Conservation (phyloP, 352 stramenopile genomes). For the Thalassiosira livingstoniorum region DNA sequence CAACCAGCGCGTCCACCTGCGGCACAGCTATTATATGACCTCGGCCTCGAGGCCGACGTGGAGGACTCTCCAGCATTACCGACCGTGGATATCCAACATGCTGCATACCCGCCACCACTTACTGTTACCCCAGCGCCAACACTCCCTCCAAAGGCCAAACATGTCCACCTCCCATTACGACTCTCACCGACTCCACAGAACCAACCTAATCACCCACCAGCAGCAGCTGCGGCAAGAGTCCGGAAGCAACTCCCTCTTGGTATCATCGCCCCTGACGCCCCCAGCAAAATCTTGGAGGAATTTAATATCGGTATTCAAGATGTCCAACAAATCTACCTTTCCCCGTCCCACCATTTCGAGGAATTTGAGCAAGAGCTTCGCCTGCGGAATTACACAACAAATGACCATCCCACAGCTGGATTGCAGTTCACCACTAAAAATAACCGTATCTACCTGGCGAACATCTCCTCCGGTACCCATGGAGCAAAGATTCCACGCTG, state of each 20-base stretch:
- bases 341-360: constrained; percentile 9
- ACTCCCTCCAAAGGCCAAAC: neutral
- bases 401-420: neutral
- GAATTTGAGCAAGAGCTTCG: constrained; percentile 15
- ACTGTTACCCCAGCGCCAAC: neutral
- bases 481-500: constrained; percentile 13
- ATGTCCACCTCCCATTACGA: neutral
- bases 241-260: neutral
- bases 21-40: constrained; percentile 17
- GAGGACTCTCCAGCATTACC: neutral
- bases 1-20: constrained; percentile 19
- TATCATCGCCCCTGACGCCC: neutral
- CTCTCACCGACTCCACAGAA: neutral
- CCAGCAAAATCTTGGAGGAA: neutral
- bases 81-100: neutral
- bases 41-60: constrained; percentile 2
- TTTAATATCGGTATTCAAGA: neutral
- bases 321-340: constrained; percentile 18
- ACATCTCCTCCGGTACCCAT: neutral
- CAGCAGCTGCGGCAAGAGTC: neutral
- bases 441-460: neutral
- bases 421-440: neutral
- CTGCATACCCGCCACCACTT: neutral
- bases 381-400: neutral
- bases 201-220: neutral